Evolutionary conservation across 441 rosid genomes (phyloP), one percentile per base, ranked within the genome.

Genomic region (Capsella rubella): DNA sequence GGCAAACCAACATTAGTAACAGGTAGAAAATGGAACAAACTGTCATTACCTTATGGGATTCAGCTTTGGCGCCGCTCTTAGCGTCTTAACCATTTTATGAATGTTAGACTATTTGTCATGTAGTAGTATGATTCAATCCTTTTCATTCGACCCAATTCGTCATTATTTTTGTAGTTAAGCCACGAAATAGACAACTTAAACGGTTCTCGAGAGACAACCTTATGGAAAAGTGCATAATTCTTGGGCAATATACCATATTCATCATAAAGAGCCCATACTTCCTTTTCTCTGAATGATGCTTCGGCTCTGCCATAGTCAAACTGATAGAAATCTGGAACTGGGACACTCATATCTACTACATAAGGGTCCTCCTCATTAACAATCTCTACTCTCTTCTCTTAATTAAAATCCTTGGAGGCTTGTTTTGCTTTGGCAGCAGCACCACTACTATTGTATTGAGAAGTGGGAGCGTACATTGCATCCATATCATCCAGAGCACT

Each of bases 211-310:
- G 89, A 83, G 21, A 82, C 61, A 43, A 85, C 83, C 49, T 74
- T 60, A 29, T 82, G 85, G 69, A 85, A 64, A 69, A 80, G 50
- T 32, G 85, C 83, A 64, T 83, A 85, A 62, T 39, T 74, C 27
- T 87, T 85, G 5, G 87, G 87, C 87, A 21, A 2, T 21, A 85
- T 83, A 37, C 85, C 89, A 50, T 56, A 18, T 3, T 51, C 55
- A 51, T 85, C 87, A 65, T 80, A 83, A 67, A 72, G 79, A 77
- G 87, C 85, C 89, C 87, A 80, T 49, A 85, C 84, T 55, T 83
- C 81, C 53, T 77, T 77, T 40, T 56, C 82, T 31, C 64, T 67
- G 37, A 85, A 85, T 15, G 84, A 85, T 15, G 52, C 53, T 58
- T 80, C 81, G 5, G 75, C 67, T 9, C 87, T 79, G 52, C 18